Evolutionary conservation across 1,284 basidiomycete species (phyloP).

Genomic region (Dichomitus squalens): DNA sequence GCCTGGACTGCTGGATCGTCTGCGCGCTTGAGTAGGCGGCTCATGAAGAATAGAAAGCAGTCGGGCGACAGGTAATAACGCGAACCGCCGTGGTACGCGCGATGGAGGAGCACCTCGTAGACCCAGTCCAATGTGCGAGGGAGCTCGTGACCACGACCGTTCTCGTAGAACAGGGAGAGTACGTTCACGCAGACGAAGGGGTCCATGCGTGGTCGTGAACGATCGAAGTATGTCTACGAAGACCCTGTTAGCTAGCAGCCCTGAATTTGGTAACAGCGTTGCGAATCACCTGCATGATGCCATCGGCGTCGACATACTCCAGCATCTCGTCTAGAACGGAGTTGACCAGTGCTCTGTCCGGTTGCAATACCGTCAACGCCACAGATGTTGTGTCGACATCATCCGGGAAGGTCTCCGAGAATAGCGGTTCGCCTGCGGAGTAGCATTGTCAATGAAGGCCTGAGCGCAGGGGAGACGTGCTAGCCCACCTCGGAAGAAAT

Average conservation of each 20-base stretch:
- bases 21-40: slow-evolving; percentile 45
- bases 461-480: background rate
- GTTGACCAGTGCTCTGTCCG: slow-evolving; percentile 37
- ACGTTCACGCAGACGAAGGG: slow-evolving; percentile 57
- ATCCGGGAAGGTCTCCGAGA: slow-evolving; percentile 34
- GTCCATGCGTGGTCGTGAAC: slow-evolving; percentile 51
- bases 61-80: slow-evolving; percentile 58
- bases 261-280: background rate
- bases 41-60: slow-evolving; percentile 56
- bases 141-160: slow-evolving; percentile 51
- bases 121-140: slow-evolving; percentile 53
- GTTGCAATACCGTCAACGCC: slow-evolving; percentile 43
- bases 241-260: background rate
- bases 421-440: slow-evolving; percentile 44
- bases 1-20: slow-evolving; percentile 35
- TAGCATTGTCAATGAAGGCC: background rate
- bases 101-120: slow-evolving; percentile 47
- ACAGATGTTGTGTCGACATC: slow-evolving; percentile 58
- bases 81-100: slow-evolving; percentile 57
- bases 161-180: slow-evolving; percentile 49
- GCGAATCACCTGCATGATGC: slow-evolving; percentile 46
- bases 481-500: slow-evolving; percentile 51
- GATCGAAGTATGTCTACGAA: slow-evolving; percentile 55
- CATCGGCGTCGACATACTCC: slow-evolving; percentile 48
- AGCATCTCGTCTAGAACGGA: slow-evolving; percentile 60